A percentile compares a stretch with the other conserved stretches of the same genome.
Conservation (phyloP, 2,329 filamentous ascomycete species). For the Microdochium paspali region DNA sequence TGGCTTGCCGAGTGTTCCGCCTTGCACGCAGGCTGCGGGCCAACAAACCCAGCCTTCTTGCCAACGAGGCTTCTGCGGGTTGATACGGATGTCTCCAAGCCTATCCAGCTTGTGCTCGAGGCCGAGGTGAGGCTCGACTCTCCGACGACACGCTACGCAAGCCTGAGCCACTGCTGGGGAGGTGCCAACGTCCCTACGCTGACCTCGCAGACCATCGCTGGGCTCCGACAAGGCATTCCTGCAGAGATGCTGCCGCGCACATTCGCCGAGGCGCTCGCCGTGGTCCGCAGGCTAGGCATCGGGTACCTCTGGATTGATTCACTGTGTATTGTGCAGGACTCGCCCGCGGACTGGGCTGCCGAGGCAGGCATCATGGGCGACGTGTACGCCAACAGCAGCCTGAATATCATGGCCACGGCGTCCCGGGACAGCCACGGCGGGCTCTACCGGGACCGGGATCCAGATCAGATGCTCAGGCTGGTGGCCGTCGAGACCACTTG, state of each 20-base stretch:
- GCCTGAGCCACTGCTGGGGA: slow-evolving; percentile 10
- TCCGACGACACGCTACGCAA: slow-evolving; percentile 2
- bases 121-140: not conserved
- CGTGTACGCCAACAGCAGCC: slow-evolving; percentile 7
- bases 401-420: slow-evolving; percentile 8
- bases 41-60: not conserved
- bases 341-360: slow-evolving; percentile 7
- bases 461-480: not conserved
- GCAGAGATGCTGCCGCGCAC: slow-evolving; percentile 4
- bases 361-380: slow-evolving; percentile 8
- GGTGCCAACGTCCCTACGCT: slow-evolving; percentile 5
- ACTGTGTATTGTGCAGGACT: slow-evolving; percentile 13
- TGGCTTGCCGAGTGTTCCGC: not conserved
- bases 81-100: not conserved
- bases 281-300: slow-evolving; percentile 6
- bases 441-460: not conserved
- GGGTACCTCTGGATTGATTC: slow-evolving; percentile 14
- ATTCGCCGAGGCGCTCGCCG: slow-evolving; percentile 8
- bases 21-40: not conserved
- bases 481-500: not conserved
- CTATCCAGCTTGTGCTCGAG: not conserved
- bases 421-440: slow-evolving; percentile 3
- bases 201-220: slow-evolving; percentile 1
- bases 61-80: not conserved
- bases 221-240: slow-evolving; percentile 1